Percentiles rank a stretch among this genome's conserved stretches.
These are phyloP conservation scores for Gaultheria prostrata DNA, from an alignment of 148 eudicot species.

Conservation along the genomic window DNA sequence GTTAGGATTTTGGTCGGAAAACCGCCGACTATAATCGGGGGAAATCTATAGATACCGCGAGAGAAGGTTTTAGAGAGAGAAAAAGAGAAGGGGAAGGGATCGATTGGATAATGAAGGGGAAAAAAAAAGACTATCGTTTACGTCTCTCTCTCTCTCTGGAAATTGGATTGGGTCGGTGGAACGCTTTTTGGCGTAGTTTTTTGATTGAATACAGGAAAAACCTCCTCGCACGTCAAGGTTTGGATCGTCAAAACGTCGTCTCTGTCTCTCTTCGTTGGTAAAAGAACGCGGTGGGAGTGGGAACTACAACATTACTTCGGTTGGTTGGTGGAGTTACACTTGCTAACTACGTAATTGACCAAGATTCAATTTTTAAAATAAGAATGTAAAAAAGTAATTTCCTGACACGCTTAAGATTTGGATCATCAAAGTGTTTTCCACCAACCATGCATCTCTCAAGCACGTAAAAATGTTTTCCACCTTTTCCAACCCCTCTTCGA, in stretches of 20 bases:
- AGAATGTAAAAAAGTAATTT: no score
- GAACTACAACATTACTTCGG: no score
- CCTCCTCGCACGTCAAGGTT: not conserved
- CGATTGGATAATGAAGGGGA: slow-evolving; percentile 7
- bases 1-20: slow-evolving; percentile 24
- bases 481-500: no score
- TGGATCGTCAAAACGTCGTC: not conserved
- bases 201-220: not conserved
- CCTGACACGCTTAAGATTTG: no score
- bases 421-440: no score
- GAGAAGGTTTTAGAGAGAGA: slow-evolving; percentile 22
- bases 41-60: not conserved
- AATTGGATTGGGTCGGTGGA: not conserved
- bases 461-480: no score
- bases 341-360: no score
- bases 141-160: slow-evolving; percentile 20
- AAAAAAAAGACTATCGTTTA: slow-evolving; percentile 15
- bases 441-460: no score
- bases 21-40: not conserved
- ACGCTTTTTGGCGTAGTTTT: not conserved
- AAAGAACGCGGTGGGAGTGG: no score
- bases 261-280: not conserved
- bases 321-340: no score
- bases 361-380: no score
- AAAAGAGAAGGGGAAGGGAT: not conserved